Base-by-base conservation (phyloP, 2,329 filamentous ascomycete genomes). In the Diplodia corticola region DNA sequence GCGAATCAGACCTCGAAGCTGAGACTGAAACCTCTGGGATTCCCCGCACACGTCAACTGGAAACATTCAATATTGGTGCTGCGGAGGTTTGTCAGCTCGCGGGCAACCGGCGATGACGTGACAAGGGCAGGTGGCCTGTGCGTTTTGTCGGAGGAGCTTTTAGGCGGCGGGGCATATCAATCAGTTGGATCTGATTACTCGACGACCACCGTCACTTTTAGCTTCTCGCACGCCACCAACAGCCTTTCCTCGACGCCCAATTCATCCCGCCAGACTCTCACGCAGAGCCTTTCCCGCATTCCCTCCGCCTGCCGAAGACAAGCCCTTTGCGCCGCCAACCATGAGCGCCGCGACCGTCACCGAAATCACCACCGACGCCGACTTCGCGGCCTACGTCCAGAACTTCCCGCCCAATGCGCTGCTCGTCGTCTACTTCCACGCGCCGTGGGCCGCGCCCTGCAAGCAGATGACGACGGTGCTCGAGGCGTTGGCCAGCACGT, bases 371-470 rank as follows among this genome's bases (percentile, higher is more conserved):
- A 88, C 86, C 72, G 87, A 92, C 73, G 81, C 85, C 71, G 88
- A 88, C 72, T 97, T 95, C 88, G 83, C 88, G 70, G 81, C 86
- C 70, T 85, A 90, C 75, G 82, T 46, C 17, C 50, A 54, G 26
- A 59, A 24, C 64, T 84, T 93, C 15, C 86, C 91, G 12, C 75
- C 89, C 1, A 85, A 88, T 17, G 87, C 91, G 17, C 87, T 97
- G 68, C 84, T 94, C 69, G 85, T 97, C 74, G 87, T 96, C 75
- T 97, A 93, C 77, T 99, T 99, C 84, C 91, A 98, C 78, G 93
- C 95, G 22, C 91, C 93, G 70, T 99, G 95, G 95, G 95, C 95
- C 33, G 93, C 93, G 67, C 95, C 95, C 53, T 98, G 95, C 83
- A 89, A 91, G 69, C 93, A 97, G 80, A 98, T 98, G 93, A 88